phyloP scores from a whole-genome alignment of 768 basidiomycete species.

The Pisolithus sp. region DNA sequence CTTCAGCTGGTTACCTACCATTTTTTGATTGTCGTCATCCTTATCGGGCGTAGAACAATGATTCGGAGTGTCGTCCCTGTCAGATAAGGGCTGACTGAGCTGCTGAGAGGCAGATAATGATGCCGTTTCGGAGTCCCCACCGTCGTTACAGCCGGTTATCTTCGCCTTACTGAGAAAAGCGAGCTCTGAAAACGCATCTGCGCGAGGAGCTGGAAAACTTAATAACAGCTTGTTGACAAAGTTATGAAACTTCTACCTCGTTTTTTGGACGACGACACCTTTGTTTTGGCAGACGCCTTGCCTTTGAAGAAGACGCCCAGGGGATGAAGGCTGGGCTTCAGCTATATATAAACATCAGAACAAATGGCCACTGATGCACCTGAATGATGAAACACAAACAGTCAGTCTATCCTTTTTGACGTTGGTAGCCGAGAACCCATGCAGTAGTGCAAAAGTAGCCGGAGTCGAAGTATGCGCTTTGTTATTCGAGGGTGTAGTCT shows the following conservation, averaged over 20 bases:
- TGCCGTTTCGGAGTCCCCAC: conserved; percentile 1
- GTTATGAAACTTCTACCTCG: conserved; percentile 8
- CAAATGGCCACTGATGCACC: conserved; percentile 1
- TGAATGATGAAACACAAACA: conserved; percentile 13
- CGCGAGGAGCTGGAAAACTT: conserved; percentile 7
- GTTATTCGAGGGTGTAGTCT: conserved; percentile 15
- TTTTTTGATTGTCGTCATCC: not conserved
- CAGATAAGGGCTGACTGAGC: conserved; percentile 11
- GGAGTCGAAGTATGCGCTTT: conserved; percentile 8
- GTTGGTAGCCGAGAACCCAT: conserved; percentile 33
- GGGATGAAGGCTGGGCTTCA: conserved; percentile 20
- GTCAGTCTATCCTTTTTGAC: conserved; percentile 32
- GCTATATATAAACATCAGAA: conserved; percentile 9
- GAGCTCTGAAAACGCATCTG: conserved; percentile 40
- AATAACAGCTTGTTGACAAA: not conserved
- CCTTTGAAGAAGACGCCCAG: conserved; percentile 35
- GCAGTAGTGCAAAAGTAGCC: conserved; percentile 30
- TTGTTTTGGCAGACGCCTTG: conserved; percentile 27
- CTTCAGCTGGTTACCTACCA: not conserved
- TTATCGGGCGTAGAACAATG: not conserved
- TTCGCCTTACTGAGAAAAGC: conserved; percentile 35
- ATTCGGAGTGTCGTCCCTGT: not conserved
- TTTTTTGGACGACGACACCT: conserved; percentile 5
- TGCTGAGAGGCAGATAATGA: conserved; percentile 13
- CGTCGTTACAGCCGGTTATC: conserved; percentile 5